These are phyloP conservation scores for Brasilioporus rufonigricans DNA, from an alignment of 768 basidiomycete species.

Conservation along the genomic window DNA sequence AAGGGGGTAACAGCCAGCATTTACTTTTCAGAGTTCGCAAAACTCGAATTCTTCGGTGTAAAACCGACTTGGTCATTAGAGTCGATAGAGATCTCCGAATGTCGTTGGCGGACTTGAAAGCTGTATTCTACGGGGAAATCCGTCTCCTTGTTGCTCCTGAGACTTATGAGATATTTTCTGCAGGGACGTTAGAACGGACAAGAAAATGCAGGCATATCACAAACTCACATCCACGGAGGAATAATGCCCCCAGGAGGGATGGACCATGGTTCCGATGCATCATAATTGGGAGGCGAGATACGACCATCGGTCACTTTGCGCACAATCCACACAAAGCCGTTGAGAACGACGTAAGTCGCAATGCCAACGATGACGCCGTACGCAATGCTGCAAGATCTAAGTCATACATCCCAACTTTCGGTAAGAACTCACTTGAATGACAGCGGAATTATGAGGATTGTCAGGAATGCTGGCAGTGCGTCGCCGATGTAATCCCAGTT, in stretches of 20 bases:
- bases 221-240: slow-evolving; percentile 64
- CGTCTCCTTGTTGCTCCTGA: background rate
- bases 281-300: slow-evolving; percentile 62
- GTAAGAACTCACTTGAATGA: slow-evolving; percentile 61
- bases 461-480: slow-evolving; percentile 83
- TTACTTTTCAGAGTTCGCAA: slow-evolving; percentile 30
- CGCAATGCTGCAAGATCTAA: slow-evolving; percentile 58
- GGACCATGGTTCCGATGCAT: slow-evolving; percentile 64
- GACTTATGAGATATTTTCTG: slow-evolving; percentile 29
- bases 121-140: slow-evolving; percentile 25
- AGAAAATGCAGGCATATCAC: background rate
- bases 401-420: background rate
- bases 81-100: slow-evolving; percentile 33
- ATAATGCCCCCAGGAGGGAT: slow-evolving; percentile 69
- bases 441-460: slow-evolving; percentile 74
- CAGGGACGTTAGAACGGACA: background rate
- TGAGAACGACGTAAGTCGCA: slow-evolving; percentile 65
- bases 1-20: background rate
- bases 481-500: slow-evolving; percentile 91
- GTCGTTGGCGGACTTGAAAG: slow-evolving; percentile 32
- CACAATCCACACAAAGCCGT: slow-evolving; percentile 61
- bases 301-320: slow-evolving; percentile 56
- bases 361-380: slow-evolving; percentile 87
- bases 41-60: slow-evolving; percentile 27
- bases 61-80: slow-evolving; percentile 27